phyloP scores from a whole-genome alignment of 306 rosid species.

The Nissolia schottii region DNA sequence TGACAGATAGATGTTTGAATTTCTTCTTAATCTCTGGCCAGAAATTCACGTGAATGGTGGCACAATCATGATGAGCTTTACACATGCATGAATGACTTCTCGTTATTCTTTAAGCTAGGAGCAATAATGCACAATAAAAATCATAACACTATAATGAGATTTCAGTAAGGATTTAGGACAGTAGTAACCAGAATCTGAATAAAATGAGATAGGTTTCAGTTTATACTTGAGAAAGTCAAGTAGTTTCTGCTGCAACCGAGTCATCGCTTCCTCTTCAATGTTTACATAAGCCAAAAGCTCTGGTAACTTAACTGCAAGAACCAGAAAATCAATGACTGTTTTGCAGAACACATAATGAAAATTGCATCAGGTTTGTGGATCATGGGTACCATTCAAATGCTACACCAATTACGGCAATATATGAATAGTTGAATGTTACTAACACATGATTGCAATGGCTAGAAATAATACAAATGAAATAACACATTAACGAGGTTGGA shows the following conservation, averaged over 20 bases:
- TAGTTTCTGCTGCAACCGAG: slow-evolving; percentile 67
- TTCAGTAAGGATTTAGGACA: not conserved
- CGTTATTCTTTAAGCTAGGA: not conserved
- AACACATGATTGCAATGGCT: not conserved
- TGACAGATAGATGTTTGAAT: not conserved
- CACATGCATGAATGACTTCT: not conserved
- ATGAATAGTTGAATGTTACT: not conserved
- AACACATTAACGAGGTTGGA: not conserved
- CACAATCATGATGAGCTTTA: not conserved
- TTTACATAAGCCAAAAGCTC: slow-evolving; percentile 86
- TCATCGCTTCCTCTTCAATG: slow-evolving; percentile 86
- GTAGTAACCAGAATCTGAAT: not conserved
- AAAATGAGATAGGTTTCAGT: slow-evolving; percentile 12
- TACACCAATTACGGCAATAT: slow-evolving; percentile 2
- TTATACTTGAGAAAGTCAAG: slow-evolving; percentile 72
- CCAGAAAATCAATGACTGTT: slow-evolving; percentile 29
- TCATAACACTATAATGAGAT: not conserved
- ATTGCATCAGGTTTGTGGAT: slow-evolving; percentile 15
- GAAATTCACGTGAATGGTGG: not conserved
- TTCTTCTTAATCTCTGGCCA: not conserved
- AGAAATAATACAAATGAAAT: slow-evolving; percentile 5
- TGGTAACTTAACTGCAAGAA: slow-evolving; percentile 84
- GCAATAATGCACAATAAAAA: not conserved
- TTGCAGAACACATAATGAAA: slow-evolving; percentile 8
- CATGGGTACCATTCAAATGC: slow-evolving; percentile 14